Conservation (phyloP, 768 basidiomycete genomes). For the Pulveroboletus sp. region DNA sequence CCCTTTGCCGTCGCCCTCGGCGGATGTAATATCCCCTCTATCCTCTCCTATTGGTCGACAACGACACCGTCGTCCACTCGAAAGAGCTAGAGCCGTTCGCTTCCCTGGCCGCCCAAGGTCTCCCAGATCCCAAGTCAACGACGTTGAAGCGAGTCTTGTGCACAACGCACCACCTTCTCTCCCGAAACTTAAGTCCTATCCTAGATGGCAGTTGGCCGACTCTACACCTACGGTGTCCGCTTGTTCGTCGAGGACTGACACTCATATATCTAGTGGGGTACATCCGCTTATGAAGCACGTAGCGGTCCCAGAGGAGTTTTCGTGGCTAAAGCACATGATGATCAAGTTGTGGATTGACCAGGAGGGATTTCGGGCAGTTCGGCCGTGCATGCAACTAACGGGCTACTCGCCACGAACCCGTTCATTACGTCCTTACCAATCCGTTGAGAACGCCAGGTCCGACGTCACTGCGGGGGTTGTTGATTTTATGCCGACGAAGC, state of each 20-base stretch:
- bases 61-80: constrained; percentile 29
- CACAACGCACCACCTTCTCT: constrained; percentile 2
- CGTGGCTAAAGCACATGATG: constrained; percentile 50
- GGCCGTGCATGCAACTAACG: constrained; percentile 54
- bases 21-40: constrained; percentile 19
- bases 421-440: constrained; percentile 25
- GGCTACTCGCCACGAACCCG: constrained; percentile 40
- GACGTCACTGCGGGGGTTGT: constrained; percentile 44
- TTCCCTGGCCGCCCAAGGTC: constrained; percentile 24
- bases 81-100: constrained; percentile 31
- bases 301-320: constrained; percentile 35
- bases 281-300: constrained; percentile 11
- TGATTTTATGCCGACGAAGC: constrained; percentile 59
- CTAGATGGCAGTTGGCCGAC: constrained; percentile 15
- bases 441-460: constrained; percentile 24
- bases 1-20: constrained; percentile 28
- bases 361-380: constrained; percentile 69
- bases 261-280: constrained; percentile 1
- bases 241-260: constrained; percentile 4
- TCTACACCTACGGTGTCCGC: constrained; percentile 3
- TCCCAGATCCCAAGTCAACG: constrained; percentile 17
- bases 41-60: constrained; percentile 18
- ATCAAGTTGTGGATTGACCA: constrained; percentile 77
- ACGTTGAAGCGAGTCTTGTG: constrained; percentile 9
- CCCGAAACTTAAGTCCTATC: not conserved